phyloP scores from a whole-genome alignment of 768 basidiomycete genomes.

The Wakefieldia striispora region DNA sequence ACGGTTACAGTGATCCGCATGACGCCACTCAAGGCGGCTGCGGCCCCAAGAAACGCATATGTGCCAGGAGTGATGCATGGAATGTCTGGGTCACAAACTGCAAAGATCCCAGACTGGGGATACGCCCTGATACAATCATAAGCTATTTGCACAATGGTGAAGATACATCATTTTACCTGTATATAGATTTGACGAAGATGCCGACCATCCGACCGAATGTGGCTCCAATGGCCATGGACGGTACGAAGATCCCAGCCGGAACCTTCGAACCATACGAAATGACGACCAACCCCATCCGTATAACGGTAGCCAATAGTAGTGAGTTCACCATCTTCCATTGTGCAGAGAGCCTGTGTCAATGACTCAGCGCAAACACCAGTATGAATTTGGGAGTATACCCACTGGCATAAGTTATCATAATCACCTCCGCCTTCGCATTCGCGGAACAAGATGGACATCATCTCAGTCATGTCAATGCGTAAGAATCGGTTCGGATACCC shows the following conservation, averaged over 20 bases:
- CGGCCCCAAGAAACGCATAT: slow-evolving; percentile 96
- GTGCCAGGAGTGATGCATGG: slow-evolving; percentile 99
- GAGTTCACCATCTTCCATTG: slow-evolving; percentile 98
- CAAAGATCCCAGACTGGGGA: slow-evolving; percentile 83
- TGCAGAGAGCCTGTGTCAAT: slow-evolving; percentile 59
- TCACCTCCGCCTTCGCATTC: slow-evolving; percentile 95
- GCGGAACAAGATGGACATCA: slow-evolving; percentile 89
- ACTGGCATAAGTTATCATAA: slow-evolving; percentile 95
- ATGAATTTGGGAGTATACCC: slow-evolving; percentile 32
- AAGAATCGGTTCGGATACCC: slow-evolving; percentile 95
- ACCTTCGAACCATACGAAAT: slow-evolving; percentile 96
- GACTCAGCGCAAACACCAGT: slow-evolving; percentile 5
- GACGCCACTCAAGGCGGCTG: slow-evolving; percentile 92
- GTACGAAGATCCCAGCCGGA: slow-evolving; percentile 96
- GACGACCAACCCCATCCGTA: slow-evolving; percentile 83
- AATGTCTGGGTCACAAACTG: slow-evolving; percentile 84
- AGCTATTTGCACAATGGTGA: not conserved
- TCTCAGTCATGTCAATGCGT: slow-evolving; percentile 96
- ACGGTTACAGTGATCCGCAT: slow-evolving; percentile 98
- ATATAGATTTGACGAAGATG: slow-evolving; percentile 91
- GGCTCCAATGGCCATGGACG: slow-evolving; percentile 98
- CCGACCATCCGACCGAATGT: slow-evolving; percentile 97
- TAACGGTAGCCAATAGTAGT: slow-evolving; percentile 84
- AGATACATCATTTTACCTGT: slow-evolving; percentile 55
- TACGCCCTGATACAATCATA: slow-evolving; percentile 54